Evolutionary conservation across 2,329 filamentous ascomycete species (phyloP), one percentile per base, ranked within the genome.

Genomic region (Thielaviopsis musarum): DNA sequence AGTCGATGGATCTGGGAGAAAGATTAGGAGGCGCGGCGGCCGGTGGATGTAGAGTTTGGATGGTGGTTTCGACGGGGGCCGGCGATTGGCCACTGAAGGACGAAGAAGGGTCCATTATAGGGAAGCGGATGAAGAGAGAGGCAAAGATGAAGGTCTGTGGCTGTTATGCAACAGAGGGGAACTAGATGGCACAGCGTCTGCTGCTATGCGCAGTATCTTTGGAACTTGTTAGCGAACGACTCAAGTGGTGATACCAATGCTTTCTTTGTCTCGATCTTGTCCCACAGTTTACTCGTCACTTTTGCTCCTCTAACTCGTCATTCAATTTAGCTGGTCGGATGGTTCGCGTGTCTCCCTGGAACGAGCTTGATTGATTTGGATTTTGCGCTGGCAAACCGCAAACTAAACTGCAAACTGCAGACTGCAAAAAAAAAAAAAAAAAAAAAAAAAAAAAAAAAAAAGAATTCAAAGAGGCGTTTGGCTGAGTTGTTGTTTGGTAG

Each of bases 1-100:
- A 61, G 34, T 61, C 60, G 22, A 61, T 28, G 49, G 60, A 57
- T 28, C 51, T 49, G 21, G 54, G 57, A 21, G 57, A 59, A 13
- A 59, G 13, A 21, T 54, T 61, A n/a, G 34, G 38, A n/a, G 38
- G 13, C 15, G 38, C 17, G 38, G 17, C 17, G 38, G 38, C 24
- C 12, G 48, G 57, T 6, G 57, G 55, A 15, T 56, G 38, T 15
- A 59, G 24, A 26, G 38, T 45, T 45, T 45, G 57, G 21, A 57
- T 53, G 53, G 59, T 58, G 17, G 58, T 61, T 52, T 54, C 48
- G 10, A 61, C 54, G 4, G 57, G 56, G 30, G 30, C 30, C 30
- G 30, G 10, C 38, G 38, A 45, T 5, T n/a, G 13, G 38, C 38
- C 38, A 7, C 34, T 52, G 7, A 30, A 34, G 4, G 54, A 41